Evolutionary conservation across 2,329 filamentous ascomycete species (phyloP), one percentile per base, ranked within the genome.

Genomic region (Chalara sp.): DNA sequence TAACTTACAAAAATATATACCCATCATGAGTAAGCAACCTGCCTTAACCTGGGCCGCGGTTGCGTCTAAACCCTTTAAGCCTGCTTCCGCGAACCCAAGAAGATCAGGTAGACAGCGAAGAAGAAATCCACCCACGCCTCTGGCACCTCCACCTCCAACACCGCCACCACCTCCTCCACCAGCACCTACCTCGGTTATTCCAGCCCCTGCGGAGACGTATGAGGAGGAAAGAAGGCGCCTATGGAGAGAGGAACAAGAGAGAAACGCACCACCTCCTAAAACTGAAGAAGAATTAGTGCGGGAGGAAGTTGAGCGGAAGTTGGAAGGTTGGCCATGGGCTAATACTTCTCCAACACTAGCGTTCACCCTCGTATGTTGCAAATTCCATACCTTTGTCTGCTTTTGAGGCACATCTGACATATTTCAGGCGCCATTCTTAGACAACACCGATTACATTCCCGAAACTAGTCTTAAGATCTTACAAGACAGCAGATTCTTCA

Each of bases 261-360:
- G 21, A 5, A 45, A 31, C 13, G 7, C 8, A 32, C 30, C 11
- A 5, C 7, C 6, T 28, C 42, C 6, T 21, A 46, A 46, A 7
- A 13, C 42, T 5, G 8, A 39, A 45, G 35, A 50, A n/a, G 5
- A 49, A 10, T 8, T 44, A 6, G 31, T 12, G 6, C 5, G 37
- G 13, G 42, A 50, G 32, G 29, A 32, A 21, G 13, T 50, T 11
- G 28, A 45, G 5, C 5, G 40, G 13, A 44, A 44, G 5, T 6
- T 50, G 42, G 8, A 46, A 21, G 42, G 28, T 5, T 50, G 48
- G 48, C 48, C 42, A 30, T 50, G 48, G 48, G 32, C 40, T 11
- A 37, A 30, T 10, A 39, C 31, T 29, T 35, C 44, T 10, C 10
- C 8, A n/a, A 6, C n/a, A 31, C 31, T 47, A 29, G 29, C 21